Conservation (phyloP, 2,329 filamentous ascomycete genomes). For the Arachnomyces sp. region DNA sequence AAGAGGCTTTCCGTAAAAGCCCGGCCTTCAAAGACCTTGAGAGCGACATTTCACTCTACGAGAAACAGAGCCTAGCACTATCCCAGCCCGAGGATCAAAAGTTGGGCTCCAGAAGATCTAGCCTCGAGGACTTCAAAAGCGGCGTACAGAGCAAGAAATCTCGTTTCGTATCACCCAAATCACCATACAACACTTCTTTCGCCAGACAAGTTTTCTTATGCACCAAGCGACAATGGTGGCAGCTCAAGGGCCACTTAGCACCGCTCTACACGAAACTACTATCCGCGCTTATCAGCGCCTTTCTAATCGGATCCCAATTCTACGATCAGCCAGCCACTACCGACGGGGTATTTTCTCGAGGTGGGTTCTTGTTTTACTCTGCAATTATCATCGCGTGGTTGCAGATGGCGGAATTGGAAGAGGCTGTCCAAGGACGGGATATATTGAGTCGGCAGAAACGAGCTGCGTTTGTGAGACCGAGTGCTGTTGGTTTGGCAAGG, state of each 20-base stretch:
- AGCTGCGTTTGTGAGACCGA: constrained; percentile 57
- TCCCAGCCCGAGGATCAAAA: constrained; percentile 44
- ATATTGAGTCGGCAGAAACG: constrained; percentile 59
- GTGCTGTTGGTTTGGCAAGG: constrained; percentile 51
- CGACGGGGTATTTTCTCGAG: constrained; percentile 51
- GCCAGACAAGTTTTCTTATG: constrained; percentile 53
- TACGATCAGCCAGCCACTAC: constrained; percentile 53
- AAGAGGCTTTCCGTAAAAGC: constrained; percentile 57
- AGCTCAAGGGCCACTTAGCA: constrained; percentile 62
- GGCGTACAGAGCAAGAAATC: constrained; percentile 52
- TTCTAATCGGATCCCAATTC: constrained; percentile 69
- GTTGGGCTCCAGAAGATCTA: constrained; percentile 18
- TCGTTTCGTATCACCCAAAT: constrained; percentile 51
- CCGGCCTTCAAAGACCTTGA: constrained; percentile 51
- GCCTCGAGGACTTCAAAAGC: constrained; percentile 46
- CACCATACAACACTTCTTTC: constrained; percentile 67
- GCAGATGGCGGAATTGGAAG: constrained; percentile 66
- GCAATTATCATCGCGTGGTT: constrained; percentile 57
- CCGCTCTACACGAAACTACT: constrained; percentile 67
- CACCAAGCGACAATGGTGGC: constrained; percentile 64
- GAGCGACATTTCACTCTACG: constrained; percentile 52
- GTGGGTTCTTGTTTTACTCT: constrained; percentile 55
- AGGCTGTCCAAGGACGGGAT: constrained; percentile 61
- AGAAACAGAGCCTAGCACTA: constrained; percentile 42
- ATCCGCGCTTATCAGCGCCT: constrained; percentile 60